Base-by-base conservation (phyloP, 140 eudicot genomes). In the Anethum foeniculum region DNA sequence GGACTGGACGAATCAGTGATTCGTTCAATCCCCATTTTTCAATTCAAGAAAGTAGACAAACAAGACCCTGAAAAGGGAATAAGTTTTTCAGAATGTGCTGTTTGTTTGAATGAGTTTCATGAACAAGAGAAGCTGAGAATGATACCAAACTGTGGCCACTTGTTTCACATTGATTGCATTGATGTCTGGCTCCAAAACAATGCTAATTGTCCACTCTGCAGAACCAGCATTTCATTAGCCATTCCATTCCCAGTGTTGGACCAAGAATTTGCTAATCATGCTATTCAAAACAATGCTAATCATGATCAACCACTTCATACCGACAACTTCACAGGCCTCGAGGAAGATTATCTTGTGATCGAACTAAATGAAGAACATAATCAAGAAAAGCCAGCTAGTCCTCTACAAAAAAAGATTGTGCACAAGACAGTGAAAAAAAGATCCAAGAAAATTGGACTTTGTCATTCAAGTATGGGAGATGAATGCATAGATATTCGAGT, bases 201-300 rank as follows among this genome's bases (percentile, higher is more conserved):
- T 44, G 90, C 97, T 7, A 94, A 94, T 71, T 94, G 98, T 84
- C 98, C 98, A 4, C 94, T 94, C 75, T 94, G 98, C 64, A 76
- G 98, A 51, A 87, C 85, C 6, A 90, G 94, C 83, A 85, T 94
- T 81, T 92, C 98, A 6, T 51, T 86, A 8, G 67, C 86, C 1
- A 43, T 77, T 28, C 86, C 80, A 27, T 80, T 41, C 60, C 76
- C 85, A 13, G 15, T 79, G 36, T 6, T 80, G 9, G 84, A 89
- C 44, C 83, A 3, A 5, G 43, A 39, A 1, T 5, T 39, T 41
- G 46, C 9, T 41, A 41, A 41, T 41, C 46, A 41, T 41, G 46
- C 9, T 41, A 41, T 41, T 41, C 46, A 7, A 41, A 41, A 41
- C 46, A 6, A 41, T 41, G 46, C 46, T 41, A 16, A 79, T 60